Evolutionary conservation across 2,329 filamentous ascomycete species (phyloP).

Genomic region (Teratosphaeria pseudoeucalypti): DNA sequence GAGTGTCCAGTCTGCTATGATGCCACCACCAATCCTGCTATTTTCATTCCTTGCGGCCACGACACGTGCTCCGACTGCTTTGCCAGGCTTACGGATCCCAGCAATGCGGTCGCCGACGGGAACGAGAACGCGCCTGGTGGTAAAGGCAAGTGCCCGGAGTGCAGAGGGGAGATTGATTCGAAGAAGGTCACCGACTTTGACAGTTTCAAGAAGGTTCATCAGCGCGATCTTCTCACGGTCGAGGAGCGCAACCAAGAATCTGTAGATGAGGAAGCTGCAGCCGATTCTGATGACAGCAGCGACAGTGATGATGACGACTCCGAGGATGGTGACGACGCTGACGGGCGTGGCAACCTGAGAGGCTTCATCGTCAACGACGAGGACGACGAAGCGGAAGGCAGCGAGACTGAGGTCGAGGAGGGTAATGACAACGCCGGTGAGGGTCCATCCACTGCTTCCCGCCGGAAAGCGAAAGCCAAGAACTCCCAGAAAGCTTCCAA

Average conservation of each 20-base stretch:
- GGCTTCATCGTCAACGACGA: slow-evolving; percentile 47
- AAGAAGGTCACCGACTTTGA: slow-evolving; percentile 63
- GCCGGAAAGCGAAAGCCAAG: slow-evolving; percentile 39
- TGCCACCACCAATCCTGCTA: slow-evolving; percentile 59
- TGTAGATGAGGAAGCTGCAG: slow-evolving; percentile 31
- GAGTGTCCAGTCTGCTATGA: slow-evolving; percentile 81
- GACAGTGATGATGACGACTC: slow-evolving; percentile 40
- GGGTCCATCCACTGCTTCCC: slow-evolving; percentile 52
- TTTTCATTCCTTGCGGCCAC: slow-evolving; percentile 78
- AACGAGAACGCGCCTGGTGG: slow-evolving; percentile 37
- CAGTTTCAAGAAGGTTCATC: slow-evolving; percentile 63
- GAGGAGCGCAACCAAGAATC: slow-evolving; percentile 23
- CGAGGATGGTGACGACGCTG: slow-evolving; percentile 26
- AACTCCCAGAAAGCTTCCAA: slow-evolving; percentile 9
- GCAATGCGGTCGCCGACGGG: slow-evolving; percentile 47
- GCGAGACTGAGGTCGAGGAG: slow-evolving; percentile 19
- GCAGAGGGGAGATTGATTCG: slow-evolving; percentile 56
- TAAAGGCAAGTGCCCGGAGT: slow-evolving; percentile 62
- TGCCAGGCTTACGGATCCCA: slow-evolving; percentile 54
- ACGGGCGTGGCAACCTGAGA: slow-evolving; percentile 31
- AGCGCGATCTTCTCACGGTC: slow-evolving; percentile 41
- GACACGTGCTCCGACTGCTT: slow-evolving; percentile 70
- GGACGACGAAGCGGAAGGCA: slow-evolving; percentile 22
- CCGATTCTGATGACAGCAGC: slow-evolving; percentile 35
- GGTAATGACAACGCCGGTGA: slow-evolving; percentile 16